Base-by-base conservation (phyloP, 495 filamentous ascomycete species). In the Sordaria brevicollis region DNA sequence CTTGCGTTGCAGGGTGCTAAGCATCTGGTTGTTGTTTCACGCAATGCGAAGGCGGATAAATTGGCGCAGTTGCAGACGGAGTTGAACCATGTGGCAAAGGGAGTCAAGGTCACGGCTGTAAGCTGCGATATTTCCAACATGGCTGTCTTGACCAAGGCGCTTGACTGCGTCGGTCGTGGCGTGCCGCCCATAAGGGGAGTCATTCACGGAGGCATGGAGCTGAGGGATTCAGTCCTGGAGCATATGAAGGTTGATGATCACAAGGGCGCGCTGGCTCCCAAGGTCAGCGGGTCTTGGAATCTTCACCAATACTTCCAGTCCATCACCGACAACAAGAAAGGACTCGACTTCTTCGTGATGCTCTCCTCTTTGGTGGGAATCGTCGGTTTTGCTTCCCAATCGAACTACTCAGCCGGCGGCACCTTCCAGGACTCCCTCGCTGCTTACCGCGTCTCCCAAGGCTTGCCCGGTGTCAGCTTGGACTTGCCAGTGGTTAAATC, bases 1-100 rank as follows among this genome's bases (percentile, higher is more conserved):
- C 80, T 91, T 77, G 84, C 82, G 6, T 75, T 81, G 17, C 82
- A 83, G 33, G 89, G 89, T 5, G 90, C 89, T 9, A 79, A 78
- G 25, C 76, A 88, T 68, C 69, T 92, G 7, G 80, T 89, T 1
- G 78, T 91, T 0, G 75, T 89, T 8, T 89, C 87, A 7, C 80
- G 89, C 38, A 86, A 79, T 25, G 88, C 84, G 4, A 74, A 72
- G 2, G 71, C 71, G 2, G 78, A 76, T 6, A 81, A 79, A 34
- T 74, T 79, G 35, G 74, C 76, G 36, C 76, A 73, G 0, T 78
- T 87, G 4, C 75, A 36, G 15, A 49, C 71, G 0, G 76, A 78
- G 39, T 68, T 88, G 3, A 71, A 78, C 4, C 79, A 86, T 31
- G 75, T 81, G 5, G 33, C 57, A 5, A 71, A 71, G 21, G 78